phyloP scores from a whole-genome alignment of 139 green algal genomes.

The Chlorella vulgaris region DNA sequence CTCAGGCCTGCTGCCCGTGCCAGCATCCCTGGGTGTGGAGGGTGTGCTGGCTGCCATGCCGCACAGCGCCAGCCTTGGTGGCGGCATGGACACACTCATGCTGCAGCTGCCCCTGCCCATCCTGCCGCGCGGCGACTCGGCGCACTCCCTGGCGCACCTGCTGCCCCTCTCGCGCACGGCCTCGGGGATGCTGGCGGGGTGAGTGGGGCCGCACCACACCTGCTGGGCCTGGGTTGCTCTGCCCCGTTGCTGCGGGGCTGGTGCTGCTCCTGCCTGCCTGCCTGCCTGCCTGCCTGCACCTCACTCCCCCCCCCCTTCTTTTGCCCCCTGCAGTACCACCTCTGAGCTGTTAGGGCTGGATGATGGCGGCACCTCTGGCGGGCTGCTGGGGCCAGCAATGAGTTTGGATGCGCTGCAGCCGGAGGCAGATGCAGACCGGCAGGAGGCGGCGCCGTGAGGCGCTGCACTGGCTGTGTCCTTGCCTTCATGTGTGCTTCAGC shows the following conservation, averaged over 20 bases:
- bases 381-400: conserved; percentile 7
- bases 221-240: too few relatives aligned
- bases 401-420: neutral
- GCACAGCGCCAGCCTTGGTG: conserved; percentile 9
- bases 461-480: too few relatives aligned
- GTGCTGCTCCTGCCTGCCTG: neutral
- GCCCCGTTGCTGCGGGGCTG: too few relatives aligned
- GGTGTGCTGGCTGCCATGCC: neutral
- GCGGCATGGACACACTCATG: conserved; percentile 14
- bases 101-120: conserved; percentile 2
- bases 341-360: conserved; percentile 13
- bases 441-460: neutral
- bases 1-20: neutral
- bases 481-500: neutral
- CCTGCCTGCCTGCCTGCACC: neutral
- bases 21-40: neutral
- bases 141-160: conserved; percentile 9
- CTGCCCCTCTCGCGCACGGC: conserved; percentile 9
- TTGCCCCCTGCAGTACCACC: neutral
- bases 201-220: neutral
- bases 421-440: neutral
- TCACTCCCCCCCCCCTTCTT: neutral
- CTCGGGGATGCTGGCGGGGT: conserved; percentile 23
- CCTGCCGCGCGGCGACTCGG: neutral
- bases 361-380: neutral